A percentile compares a stretch with the other conserved stretches of the same genome.
Conservation (phyloP, 352 stramenopile species). For the Globisporangium recalcitrans region DNA sequence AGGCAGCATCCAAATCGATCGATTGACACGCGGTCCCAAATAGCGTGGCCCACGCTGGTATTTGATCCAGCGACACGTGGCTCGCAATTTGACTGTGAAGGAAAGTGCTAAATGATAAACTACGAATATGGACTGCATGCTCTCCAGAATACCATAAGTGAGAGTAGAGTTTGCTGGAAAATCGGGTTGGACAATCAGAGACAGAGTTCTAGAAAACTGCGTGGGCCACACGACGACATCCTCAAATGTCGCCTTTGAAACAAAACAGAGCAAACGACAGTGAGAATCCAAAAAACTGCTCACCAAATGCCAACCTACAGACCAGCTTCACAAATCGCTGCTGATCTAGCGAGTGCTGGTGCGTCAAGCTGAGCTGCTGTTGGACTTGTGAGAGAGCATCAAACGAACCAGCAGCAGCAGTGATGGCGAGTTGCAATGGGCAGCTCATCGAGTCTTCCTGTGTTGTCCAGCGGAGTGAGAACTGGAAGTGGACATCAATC, state of each 20-base stretch:
- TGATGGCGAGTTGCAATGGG: not conserved
- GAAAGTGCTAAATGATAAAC: not conserved
- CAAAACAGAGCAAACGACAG: no score
- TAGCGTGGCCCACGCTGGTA: constrained; percentile 3
- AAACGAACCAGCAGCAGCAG: not conserved
- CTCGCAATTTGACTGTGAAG: no score
- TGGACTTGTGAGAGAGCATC: not conserved
- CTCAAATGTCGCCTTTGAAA: not conserved
- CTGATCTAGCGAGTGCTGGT: not conserved
- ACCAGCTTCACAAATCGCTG: no score
- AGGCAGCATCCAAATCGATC: no score
- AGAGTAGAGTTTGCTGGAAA: not conserved
- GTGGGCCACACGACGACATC: not conserved
- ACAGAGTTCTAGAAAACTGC: constrained; percentile 6
- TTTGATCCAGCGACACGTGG: not conserved
- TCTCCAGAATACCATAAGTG: no score
- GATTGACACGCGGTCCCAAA: constrained; percentile 3
- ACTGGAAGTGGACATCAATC: not conserved
- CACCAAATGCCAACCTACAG: no score
- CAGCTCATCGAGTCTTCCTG: not conserved
- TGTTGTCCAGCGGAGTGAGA: not conserved
- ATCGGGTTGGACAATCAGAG: not conserved
- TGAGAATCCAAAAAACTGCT: no score
- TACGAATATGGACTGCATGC: not conserved
- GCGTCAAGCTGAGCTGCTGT: not conserved